phyloP scores from a whole-genome alignment of 192 early-diverging fungal species.

The Allomyces macrogynus region DNA sequence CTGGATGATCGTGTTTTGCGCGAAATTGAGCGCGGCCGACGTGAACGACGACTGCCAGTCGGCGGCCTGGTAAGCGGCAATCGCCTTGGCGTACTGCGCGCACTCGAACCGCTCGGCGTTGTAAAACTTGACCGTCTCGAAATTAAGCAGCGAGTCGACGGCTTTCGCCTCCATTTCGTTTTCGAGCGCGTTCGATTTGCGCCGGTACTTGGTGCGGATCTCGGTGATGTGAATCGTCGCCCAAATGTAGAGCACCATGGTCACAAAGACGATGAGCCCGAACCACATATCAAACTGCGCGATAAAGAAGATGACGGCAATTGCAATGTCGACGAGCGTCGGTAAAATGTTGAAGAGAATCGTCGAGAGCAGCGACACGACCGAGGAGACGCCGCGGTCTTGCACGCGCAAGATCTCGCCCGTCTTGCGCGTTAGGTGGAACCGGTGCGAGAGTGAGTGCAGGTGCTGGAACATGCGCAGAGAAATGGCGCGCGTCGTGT shows the following conservation, averaged over 20 bases:
- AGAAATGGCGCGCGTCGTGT: constrained; percentile 5
- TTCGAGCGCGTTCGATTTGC: constrained; percentile 66
- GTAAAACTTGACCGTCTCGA: constrained; percentile 99
- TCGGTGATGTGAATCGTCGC: constrained; percentile 68
- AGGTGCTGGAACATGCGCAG: constrained; percentile 5
- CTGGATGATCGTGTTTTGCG: constrained; percentile 76
- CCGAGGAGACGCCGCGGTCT: constrained; percentile 32
- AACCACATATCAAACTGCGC: constrained; percentile 18
- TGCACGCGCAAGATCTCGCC: constrained; percentile 2
- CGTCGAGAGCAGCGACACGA: constrained; percentile 55
- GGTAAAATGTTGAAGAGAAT: constrained; percentile 84
- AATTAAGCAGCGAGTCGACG: constrained; percentile 30
- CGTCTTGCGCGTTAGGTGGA: constrained; percentile 3
- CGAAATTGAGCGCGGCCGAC: constrained; percentile 60
- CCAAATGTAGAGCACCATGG: constrained; percentile 68
- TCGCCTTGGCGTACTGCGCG: constrained; percentile 50
- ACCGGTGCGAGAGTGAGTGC: constrained; percentile 2
- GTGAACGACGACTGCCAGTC: constrained; percentile 60
- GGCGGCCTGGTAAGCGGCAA: constrained; percentile 58
- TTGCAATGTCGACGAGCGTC: constrained; percentile 62
- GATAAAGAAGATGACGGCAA: constrained; percentile 46
- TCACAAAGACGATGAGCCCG: constrained; percentile 59
- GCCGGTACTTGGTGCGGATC: constrained; percentile 60
- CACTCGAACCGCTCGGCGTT: constrained; percentile 75
- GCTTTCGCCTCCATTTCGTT: constrained; percentile 61